Base-by-base conservation (phyloP, 2,329 filamentous ascomycete genomes). In the Aquanectria penicillioides region DNA sequence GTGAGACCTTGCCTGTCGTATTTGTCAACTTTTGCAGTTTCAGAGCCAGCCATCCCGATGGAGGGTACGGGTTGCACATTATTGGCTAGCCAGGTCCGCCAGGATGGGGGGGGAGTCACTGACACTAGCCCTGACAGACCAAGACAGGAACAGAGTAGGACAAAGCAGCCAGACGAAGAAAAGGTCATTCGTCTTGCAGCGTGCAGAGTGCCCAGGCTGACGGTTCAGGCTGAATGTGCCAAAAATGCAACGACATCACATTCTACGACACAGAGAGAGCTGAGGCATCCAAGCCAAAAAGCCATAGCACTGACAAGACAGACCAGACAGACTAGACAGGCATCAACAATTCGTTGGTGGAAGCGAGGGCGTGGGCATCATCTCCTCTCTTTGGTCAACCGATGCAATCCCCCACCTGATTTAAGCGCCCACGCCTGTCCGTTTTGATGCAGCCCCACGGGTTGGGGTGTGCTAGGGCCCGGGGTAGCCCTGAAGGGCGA, bases 371-470 rank as follows among this genome's bases (percentile, higher is more conserved):
- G 43, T 52, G 43, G 49, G 36, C 34, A 43, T 44, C 58, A 47
- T 44, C 57, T 40, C 31, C 40, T 51, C 47, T 23, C 33, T 18
- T 64, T 52, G 49, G 37, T 43, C 37, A 33, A 31, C 31, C 25
- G 43, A 40, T 57, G 29, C 52, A 62, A 62, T 61, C 64, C 68
- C 77, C 72, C 72, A 63, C 74, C 66, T 73, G 71, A 73, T 71
- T 76, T 86, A 86, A 86, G 83, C 84, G 84, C 84, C 81, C 79
- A 80, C 74, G 78, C 78, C 79, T 83, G 81, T 80, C 78, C 73
- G 69, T 71, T 74, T 75, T 73, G 75, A 78, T 82, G 81, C 81
- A 81, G 78, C 76, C 77, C 77, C 72, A 73, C 72, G 72, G 59
- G 69, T 70, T 73, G 66, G 61, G 64, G 61, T 60, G 43, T 22